A percentile compares a stretch with the other conserved stretches of the same genome.
These are phyloP conservation scores for Citrus inodora DNA, from an alignment of 345 rosid genomes.

Conservation along the genomic window DNA sequence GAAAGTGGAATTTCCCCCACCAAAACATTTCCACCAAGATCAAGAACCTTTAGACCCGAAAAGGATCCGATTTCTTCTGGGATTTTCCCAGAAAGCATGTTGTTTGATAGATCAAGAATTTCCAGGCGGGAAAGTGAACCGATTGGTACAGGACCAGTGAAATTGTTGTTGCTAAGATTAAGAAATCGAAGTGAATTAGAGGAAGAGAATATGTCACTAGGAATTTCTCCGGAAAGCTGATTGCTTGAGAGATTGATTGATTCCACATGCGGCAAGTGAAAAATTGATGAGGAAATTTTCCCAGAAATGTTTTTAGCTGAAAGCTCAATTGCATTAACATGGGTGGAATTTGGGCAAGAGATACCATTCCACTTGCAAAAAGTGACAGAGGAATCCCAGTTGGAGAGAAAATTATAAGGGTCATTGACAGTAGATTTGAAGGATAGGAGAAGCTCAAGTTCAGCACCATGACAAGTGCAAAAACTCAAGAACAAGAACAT, in stretches of 20 bases:
- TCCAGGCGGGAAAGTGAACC: constrained; percentile 40
- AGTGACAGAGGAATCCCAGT: constrained; percentile 55
- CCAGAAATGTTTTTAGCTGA: constrained; percentile 68
- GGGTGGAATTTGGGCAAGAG: constrained; percentile 54
- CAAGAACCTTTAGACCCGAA: constrained; percentile 51
- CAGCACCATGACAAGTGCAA: constrained; percentile 35
- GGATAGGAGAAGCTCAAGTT: constrained; percentile 61
- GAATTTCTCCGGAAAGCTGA: constrained; percentile 57
- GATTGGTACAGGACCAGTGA: constrained; percentile 57
- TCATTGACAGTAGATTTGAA: constrained; percentile 62
- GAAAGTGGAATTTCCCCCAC: constrained; percentile 54
- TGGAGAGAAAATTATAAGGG: constrained; percentile 56
- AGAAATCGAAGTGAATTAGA: constrained; percentile 58
- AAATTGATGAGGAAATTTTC: constrained; percentile 36
- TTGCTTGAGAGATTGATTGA: constrained; percentile 64
- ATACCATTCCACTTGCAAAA: constrained; percentile 73
- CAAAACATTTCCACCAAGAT: constrained; percentile 81
- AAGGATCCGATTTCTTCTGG: constrained; percentile 49
- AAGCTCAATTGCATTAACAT: constrained; percentile 46
- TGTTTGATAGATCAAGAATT: constrained; percentile 75
- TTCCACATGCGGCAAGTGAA: constrained; percentile 49
- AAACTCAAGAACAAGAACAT: constrained; percentile 32
- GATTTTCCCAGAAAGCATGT: constrained; percentile 66
- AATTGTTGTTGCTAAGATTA: constrained; percentile 83
- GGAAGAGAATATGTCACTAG: constrained; percentile 40